Base-by-base conservation (phyloP, 1,284 basidiomycete species). In the Gymnopus androsaceus region DNA sequence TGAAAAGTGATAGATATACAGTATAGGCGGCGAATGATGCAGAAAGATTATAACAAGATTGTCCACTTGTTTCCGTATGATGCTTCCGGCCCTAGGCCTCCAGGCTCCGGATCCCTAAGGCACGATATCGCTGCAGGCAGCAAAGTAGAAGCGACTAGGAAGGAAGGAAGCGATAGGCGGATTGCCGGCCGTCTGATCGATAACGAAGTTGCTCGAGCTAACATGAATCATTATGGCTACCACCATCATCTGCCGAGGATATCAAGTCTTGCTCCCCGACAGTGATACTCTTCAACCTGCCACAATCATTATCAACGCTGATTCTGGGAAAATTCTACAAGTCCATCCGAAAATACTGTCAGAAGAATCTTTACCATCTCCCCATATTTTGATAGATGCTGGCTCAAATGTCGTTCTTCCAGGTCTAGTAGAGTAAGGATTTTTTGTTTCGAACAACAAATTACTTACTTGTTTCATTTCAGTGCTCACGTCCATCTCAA, bases 401-500 rank as follows among this genome's bases (percentile, higher is more conserved):
- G 86, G 83, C 12, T 75, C 87, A 56, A 76, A 77, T 55, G 72
- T 84, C 52, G 75, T 97, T 31, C 77, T 97, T 2, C 94, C 94
- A 1, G 94, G 93, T 17, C 78, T 95, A 17, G 86, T 95, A 49
- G 92, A 91, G 92, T 93, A 66, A 63, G 48, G 23, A 87, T 79
- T n/a, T 27, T 44, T 17, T 30, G 50, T n/a, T 31, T 46, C 28
- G 7, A 31, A 17, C 4, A 17, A 17, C 7, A 33, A 33, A 14
- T 33, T 33, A n/a, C 28, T 27, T 27, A 15, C 3, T 14, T 30
- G 8, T 28, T 1, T 28, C 31, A 33, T 28, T 41, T 33, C 64
- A 95, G 92, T 72, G 81, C 89, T 9, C 94, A 97, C 68, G 94
- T 96, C 21, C 94, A 97, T 73, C 80, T 95, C 56, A 95, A 96